Conservation (phyloP, 805 yeast genomes). For the Lipomyces starkeyi region DNA sequence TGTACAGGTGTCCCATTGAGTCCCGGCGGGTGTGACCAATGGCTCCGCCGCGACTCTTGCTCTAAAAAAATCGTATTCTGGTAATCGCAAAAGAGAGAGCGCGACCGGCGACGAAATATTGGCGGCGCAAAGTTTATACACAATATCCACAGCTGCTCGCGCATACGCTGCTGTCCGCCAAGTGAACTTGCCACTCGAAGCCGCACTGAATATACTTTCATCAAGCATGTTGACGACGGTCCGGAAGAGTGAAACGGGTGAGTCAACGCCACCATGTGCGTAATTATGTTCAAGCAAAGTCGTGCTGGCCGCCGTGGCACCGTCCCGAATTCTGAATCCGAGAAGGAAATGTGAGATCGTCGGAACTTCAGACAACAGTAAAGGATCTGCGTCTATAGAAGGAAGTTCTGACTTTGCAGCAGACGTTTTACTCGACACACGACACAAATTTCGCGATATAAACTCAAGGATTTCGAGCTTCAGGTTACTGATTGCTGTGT, state of each 20-base stretch:
- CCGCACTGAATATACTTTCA: slow-evolving; percentile 7
- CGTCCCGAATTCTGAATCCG: slow-evolving; percentile 67
- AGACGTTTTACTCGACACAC: slow-evolving; percentile 2
- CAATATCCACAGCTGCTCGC: slow-evolving; percentile 62
- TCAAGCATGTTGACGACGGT: slow-evolving; percentile 59
- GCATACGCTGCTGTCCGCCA: slow-evolving; percentile 49
- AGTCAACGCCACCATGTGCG: slow-evolving; percentile 54
- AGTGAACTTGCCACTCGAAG: not conserved
- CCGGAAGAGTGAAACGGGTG: slow-evolving; percentile 62
- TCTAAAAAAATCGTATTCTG: slow-evolving; percentile 27
- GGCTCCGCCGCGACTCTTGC: slow-evolving; percentile 21
- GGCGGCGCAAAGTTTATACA: slow-evolving; percentile 66
- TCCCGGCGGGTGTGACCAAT: slow-evolving; percentile 11
- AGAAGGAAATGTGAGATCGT: slow-evolving; percentile 75
- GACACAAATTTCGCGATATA: slow-evolving; percentile 51
- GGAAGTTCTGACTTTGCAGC: slow-evolving; percentile 13
- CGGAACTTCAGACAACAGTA: slow-evolving; percentile 47
- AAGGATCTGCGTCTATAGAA: slow-evolving; percentile 40
- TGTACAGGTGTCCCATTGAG: slow-evolving; percentile 23
- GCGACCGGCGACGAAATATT: slow-evolving; percentile 59
- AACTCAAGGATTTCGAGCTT: slow-evolving; percentile 68
- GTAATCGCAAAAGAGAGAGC: slow-evolving; percentile 56
- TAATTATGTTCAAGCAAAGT: slow-evolving; percentile 44
- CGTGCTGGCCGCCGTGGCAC: slow-evolving; percentile 53
- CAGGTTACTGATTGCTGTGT: slow-evolving; percentile 48